These are phyloP conservation scores for Drosera spatulata DNA, from an alignment of 179 eudicot genomes.

Conservation along the genomic window DNA sequence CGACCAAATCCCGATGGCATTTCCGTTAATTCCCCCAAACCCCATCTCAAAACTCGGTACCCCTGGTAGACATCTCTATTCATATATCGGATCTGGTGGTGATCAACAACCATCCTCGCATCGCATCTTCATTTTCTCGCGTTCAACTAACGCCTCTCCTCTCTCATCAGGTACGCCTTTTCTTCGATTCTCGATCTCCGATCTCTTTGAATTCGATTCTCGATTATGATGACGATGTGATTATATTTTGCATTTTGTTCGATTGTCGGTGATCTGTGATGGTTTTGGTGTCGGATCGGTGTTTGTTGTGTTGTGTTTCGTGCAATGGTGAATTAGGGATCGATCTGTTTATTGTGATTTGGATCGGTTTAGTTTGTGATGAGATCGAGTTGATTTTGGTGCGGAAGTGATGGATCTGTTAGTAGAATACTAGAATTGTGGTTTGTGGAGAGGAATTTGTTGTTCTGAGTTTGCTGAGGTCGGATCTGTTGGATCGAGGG, in stretches of 20 bases:
- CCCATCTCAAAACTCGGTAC: not conserved
- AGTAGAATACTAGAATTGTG: too few relatives aligned
- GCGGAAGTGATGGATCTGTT: too few relatives aligned
- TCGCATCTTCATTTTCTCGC: not conserved
- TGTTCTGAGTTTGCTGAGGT: too few relatives aligned
- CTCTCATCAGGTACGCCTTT: not conserved
- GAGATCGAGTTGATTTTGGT: too few relatives aligned
- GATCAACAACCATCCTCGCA: not conserved
- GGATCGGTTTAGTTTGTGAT: too few relatives aligned
- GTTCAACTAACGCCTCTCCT: slow-evolving; percentile 1
- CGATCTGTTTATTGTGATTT: too few relatives aligned
- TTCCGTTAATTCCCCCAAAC: not conserved
- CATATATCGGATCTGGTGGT: not conserved
- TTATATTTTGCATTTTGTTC: not conserved
- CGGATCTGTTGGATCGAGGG: too few relatives aligned
- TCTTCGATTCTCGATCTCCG: not conserved
- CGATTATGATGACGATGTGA: not conserved
- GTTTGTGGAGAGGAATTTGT: too few relatives aligned
- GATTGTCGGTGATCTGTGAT: too few relatives aligned
- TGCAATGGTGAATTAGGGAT: too few relatives aligned
- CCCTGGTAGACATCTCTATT: not conserved
- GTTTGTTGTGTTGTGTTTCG: too few relatives aligned
- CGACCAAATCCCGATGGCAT: not conserved
- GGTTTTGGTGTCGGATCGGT: too few relatives aligned
- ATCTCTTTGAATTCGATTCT: not conserved